A percentile compares a stretch with the other conserved stretches of the same genome.
Evolutionary conservation across 2,329 filamentous ascomycete genomes (phyloP).

Genomic region (Fusarium tjaetaba): DNA sequence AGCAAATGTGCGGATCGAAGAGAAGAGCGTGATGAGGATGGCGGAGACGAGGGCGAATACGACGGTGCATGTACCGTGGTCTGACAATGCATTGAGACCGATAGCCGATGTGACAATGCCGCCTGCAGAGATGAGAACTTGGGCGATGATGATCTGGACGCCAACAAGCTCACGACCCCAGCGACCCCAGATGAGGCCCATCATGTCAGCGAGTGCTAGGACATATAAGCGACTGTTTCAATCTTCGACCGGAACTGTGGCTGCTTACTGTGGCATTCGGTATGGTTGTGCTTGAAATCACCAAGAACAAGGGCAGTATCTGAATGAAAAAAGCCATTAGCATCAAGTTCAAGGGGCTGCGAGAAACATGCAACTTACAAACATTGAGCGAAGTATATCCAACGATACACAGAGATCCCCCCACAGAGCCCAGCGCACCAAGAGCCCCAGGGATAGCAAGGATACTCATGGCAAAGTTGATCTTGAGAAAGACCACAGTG

Average conservation of each 20-base stretch:
- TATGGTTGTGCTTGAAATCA: neutral
- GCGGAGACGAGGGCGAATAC: neutral
- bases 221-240: neutral
- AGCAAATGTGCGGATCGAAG: neutral
- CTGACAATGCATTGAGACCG: neutral
- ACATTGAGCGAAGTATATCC: neutral
- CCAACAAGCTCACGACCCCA: neutral
- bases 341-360: neutral
- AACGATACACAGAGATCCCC: neutral
- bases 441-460: neutral
- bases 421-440: neutral
- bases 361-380: neutral
- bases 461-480: neutral
- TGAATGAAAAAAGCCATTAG: neutral
- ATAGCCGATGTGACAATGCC: neutral
- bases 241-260: neutral
- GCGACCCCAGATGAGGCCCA: neutral
- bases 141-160: neutral
- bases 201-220: neutral
- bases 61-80: neutral
- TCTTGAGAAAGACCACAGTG: neutral
- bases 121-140: neutral
- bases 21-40: neutral
- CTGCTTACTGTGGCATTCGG: neutral
- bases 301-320: neutral